These are phyloP conservation scores for Elsinoe arachidis DNA, from an alignment of 2,329 filamentous ascomycete genomes.

Conservation along the genomic window DNA sequence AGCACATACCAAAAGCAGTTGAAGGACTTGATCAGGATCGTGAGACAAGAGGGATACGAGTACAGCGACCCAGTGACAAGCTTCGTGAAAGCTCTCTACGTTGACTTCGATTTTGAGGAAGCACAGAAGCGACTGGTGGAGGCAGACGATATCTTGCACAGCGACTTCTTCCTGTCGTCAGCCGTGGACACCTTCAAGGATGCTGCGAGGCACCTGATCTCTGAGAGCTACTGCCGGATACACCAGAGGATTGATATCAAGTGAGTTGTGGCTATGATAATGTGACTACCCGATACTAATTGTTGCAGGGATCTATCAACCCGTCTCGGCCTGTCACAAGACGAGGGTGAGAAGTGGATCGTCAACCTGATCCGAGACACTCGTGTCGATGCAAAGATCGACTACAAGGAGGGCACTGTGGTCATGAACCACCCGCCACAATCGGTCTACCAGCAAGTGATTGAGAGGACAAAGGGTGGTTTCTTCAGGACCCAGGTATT, in stretches of 20 bases:
- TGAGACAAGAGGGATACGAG: slow-evolving; percentile 95
- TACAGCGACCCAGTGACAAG: slow-evolving; percentile 93
- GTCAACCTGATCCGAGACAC: slow-evolving; percentile 98
- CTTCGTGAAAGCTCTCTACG: slow-evolving; percentile 91
- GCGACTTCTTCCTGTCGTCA: slow-evolving; percentile 89
- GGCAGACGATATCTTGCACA: slow-evolving; percentile 82
- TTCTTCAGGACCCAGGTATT: slow-evolving; percentile 98
- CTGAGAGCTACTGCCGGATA: slow-evolving; percentile 99
- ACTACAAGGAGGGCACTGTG: slow-evolving; percentile 97
- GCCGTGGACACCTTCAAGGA: slow-evolving; percentile 86
- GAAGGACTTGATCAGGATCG: slow-evolving; percentile 92
- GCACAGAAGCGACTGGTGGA: slow-evolving; percentile 78
- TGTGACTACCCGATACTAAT: slow-evolving; percentile 14
- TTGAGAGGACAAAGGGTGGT: slow-evolving; percentile 95
- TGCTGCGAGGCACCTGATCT: slow-evolving; percentile 89
- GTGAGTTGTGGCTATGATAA: slow-evolving; percentile 34
- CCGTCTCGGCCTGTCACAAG: slow-evolving; percentile 80
- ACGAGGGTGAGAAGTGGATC: slow-evolving; percentile 99
- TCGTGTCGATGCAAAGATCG: slow-evolving; percentile 95
- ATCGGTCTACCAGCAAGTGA: slow-evolving; percentile 98
- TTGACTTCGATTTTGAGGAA: slow-evolving; percentile 96
- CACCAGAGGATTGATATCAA: slow-evolving; percentile 97
- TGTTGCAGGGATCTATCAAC: slow-evolving; percentile 66
- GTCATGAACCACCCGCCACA: slow-evolving; percentile 99
- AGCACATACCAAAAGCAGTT: slow-evolving; percentile 98